phyloP scores from a whole-genome alignment of 768 basidiomycete species.

The Chalciporus chontae region DNA sequence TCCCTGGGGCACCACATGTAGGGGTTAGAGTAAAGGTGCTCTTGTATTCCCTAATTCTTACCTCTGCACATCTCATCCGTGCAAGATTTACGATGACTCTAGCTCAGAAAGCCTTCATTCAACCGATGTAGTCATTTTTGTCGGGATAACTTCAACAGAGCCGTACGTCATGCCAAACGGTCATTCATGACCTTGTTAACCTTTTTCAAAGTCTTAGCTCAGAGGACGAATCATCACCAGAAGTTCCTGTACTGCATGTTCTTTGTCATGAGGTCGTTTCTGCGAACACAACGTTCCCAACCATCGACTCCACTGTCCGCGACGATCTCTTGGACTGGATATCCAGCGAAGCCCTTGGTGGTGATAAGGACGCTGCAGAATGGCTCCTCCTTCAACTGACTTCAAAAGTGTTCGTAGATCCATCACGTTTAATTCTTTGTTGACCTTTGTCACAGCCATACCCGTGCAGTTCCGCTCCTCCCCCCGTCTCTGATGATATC shows the following conservation, averaged over 20 bases:
- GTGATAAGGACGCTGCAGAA: conserved; percentile 68
- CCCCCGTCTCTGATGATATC: conserved; percentile 66
- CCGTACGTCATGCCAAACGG: conserved; percentile 43
- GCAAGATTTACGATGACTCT: conserved; percentile 57
- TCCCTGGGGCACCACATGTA: conserved; percentile 50
- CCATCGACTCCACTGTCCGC: conserved; percentile 31
- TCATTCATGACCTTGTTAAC: conserved; percentile 13
- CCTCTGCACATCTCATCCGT: conserved; percentile 2
- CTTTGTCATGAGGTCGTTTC: conserved; percentile 39
- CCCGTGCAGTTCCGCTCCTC: conserved; percentile 60
- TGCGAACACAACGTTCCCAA: not conserved
- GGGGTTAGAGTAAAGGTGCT: conserved; percentile 70
- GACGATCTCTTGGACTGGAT: conserved; percentile 69
- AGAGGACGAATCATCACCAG: conserved; percentile 34
- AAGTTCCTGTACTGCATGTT: conserved; percentile 68
- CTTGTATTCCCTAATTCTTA: not conserved
- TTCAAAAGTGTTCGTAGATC: conserved; percentile 55
- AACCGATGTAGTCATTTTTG: conserved; percentile 63
- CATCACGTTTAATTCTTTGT: not conserved
- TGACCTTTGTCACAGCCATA: conserved; percentile 46
- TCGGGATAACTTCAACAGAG: conserved; percentile 70
- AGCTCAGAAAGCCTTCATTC: conserved; percentile 46
- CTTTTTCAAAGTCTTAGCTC: conserved; percentile 29
- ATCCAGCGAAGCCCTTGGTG: conserved; percentile 62
- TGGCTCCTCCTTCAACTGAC: conserved; percentile 65